These are phyloP conservation scores for Apophysomyces ossiformis DNA, from an alignment of 371 early-diverging fungal genomes.

Conservation along the genomic window DNA sequence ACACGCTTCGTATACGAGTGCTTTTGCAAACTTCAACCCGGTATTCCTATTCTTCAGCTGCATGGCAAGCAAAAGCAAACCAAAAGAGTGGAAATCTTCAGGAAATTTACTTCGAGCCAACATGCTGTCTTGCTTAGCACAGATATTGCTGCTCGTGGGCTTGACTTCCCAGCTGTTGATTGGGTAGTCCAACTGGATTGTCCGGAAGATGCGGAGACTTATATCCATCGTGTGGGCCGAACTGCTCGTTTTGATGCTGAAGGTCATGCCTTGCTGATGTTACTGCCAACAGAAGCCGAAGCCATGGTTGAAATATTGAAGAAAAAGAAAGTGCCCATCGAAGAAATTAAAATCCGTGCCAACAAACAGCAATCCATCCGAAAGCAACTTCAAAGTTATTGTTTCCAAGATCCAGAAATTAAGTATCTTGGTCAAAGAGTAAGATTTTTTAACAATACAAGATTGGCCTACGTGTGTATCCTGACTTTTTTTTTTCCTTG, in stretches of 20 bases:
- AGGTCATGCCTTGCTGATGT: slow-evolving; percentile 86
- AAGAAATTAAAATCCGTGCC: slow-evolving; percentile 81
- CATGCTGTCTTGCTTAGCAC: slow-evolving; percentile 90
- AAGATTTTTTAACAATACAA: not conserved
- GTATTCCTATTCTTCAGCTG: slow-evolving; percentile 87
- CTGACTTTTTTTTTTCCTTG: no score
- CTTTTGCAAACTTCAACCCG: slow-evolving; percentile 94
- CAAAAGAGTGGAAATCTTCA: slow-evolving; percentile 90
- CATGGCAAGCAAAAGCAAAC: slow-evolving; percentile 97
- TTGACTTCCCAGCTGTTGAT: slow-evolving; percentile 98
- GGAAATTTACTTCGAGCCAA: slow-evolving; percentile 78
- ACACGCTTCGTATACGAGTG: slow-evolving; percentile 90
- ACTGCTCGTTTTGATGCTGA: slow-evolving; percentile 93
- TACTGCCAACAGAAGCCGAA: slow-evolving; percentile 87
- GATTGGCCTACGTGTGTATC: no score
- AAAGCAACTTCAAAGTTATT: slow-evolving; percentile 85
- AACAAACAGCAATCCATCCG: slow-evolving; percentile 78
- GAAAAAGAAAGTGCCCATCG: slow-evolving; percentile 82
- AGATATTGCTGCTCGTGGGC: slow-evolving; percentile 96
- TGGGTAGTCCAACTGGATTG: slow-evolving; percentile 98
- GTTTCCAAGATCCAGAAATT: slow-evolving; percentile 92
- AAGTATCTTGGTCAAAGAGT: slow-evolving; percentile 94
- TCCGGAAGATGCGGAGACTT: slow-evolving; percentile 95
- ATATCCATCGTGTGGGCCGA: slow-evolving; percentile 98
- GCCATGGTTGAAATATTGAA: slow-evolving; percentile 78